Conservation (phyloP, 176 grass and related monocot species). For the Triticum turgidum region DNA sequence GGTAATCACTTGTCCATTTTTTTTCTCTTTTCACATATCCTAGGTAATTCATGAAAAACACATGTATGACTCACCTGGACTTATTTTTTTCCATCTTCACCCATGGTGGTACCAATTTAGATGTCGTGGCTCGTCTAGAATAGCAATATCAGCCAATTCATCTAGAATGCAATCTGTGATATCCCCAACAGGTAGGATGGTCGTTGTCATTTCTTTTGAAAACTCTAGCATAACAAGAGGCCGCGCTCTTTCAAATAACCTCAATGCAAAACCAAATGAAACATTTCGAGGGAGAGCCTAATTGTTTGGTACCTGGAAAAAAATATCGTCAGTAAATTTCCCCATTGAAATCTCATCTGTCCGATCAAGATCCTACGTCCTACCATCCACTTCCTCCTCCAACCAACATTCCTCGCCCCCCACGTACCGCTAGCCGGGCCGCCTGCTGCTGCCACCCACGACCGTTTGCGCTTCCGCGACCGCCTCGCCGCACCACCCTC, state of each 20-base stretch:
- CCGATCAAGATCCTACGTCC: too few relatives aligned
- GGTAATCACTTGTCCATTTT: conserved; percentile 65
- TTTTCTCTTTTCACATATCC: conserved; percentile 93
- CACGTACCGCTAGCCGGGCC: too few relatives aligned
- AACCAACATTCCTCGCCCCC: too few relatives aligned
- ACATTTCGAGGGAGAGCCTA: too few relatives aligned
- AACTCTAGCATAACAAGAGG: conserved; percentile 46
- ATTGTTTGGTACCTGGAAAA: too few relatives aligned
- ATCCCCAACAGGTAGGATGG: conserved; percentile 82
- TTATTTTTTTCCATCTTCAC: conserved; percentile 77
- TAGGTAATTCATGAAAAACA: conserved; percentile 90
- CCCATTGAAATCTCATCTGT: too few relatives aligned
- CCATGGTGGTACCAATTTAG: conserved; percentile 94
- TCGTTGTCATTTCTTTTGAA: conserved; percentile 71
- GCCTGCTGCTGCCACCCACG: too few relatives aligned
- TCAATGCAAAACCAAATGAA: too few relatives aligned
- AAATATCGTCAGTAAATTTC: too few relatives aligned
- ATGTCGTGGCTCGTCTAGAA: conserved; percentile 92
- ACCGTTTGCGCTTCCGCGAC: too few relatives aligned
- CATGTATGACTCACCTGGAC: conserved; percentile 71
- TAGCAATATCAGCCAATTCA: conserved; percentile 78
- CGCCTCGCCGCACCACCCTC: too few relatives aligned
- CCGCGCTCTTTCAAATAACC: not conserved
- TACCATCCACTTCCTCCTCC: too few relatives aligned
- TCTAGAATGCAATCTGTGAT: conserved; percentile 78